phyloP scores from a whole-genome alignment of 2,329 filamentous ascomycete genomes.

The Chlorencoelia australis region DNA sequence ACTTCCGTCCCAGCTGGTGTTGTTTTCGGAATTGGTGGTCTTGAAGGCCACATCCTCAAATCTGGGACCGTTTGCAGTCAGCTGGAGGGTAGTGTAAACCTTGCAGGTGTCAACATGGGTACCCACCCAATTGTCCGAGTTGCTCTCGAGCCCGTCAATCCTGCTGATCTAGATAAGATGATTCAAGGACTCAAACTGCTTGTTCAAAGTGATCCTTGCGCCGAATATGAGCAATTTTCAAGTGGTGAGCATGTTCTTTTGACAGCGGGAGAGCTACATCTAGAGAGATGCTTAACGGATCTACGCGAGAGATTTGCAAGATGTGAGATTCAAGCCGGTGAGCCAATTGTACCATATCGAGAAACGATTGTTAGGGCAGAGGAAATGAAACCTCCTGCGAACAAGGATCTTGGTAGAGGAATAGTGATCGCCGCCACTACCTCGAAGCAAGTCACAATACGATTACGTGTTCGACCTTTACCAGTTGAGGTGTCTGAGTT shows the following conservation, averaged over 20 bases:
- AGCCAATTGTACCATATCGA: slow-evolving; percentile 89
- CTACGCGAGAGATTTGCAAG: slow-evolving; percentile 83
- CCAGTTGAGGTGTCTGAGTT: slow-evolving; percentile 75
- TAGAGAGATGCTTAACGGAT: slow-evolving; percentile 90
- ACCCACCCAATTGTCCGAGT: slow-evolving; percentile 91
- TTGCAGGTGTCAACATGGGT: slow-evolving; percentile 73
- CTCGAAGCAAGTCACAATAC: slow-evolving; percentile 76
- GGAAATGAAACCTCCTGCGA: slow-evolving; percentile 84
- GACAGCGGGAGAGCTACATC: slow-evolving; percentile 86
- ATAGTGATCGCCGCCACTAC: slow-evolving; percentile 65
- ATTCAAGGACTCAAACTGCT: slow-evolving; percentile 76
- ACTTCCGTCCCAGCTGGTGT: slow-evolving; percentile 83
- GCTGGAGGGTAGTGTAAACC: slow-evolving; percentile 75
- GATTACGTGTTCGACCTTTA: slow-evolving; percentile 68
- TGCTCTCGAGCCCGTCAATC: slow-evolving; percentile 86
- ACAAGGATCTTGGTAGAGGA: slow-evolving; percentile 79
- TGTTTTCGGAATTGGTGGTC: slow-evolving; percentile 86
- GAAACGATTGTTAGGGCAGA: slow-evolving; percentile 81
- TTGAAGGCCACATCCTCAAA: slow-evolving; percentile 91
- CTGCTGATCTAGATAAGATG: slow-evolving; percentile 89
- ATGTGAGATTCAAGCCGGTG: slow-evolving; percentile 89
- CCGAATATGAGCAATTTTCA: slow-evolving; percentile 85
- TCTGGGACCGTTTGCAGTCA: slow-evolving; percentile 88
- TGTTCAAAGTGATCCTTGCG: slow-evolving; percentile 91
- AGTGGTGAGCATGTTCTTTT: slow-evolving; percentile 92